These are phyloP conservation scores for Lentinula detonsa DNA, from an alignment of 768 basidiomycete genomes.

Conservation along the genomic window DNA sequence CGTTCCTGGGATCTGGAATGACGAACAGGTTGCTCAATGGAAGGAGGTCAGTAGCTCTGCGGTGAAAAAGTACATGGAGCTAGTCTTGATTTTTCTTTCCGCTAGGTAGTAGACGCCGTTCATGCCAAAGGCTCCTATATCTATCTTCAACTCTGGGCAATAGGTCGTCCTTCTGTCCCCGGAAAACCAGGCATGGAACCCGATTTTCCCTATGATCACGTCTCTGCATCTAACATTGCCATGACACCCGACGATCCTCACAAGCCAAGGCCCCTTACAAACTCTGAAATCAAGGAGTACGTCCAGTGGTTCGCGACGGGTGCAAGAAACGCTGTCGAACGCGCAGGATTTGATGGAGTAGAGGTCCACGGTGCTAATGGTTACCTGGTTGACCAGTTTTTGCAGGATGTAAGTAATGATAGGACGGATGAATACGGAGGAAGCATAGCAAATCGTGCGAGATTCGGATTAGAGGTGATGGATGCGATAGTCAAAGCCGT, in stretches of 20 bases:
- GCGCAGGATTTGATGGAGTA: slow-evolving; percentile 53
- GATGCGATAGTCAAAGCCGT: slow-evolving; percentile 36
- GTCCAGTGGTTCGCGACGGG: slow-evolving; percentile 35
- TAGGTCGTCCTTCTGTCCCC: slow-evolving; percentile 28
- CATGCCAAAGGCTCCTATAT: slow-evolving; percentile 33
- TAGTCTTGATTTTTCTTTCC: not conserved
- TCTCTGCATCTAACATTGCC: slow-evolving; percentile 18
- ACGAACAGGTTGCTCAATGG: slow-evolving; percentile 13
- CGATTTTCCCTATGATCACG: slow-evolving; percentile 13
- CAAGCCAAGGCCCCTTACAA: slow-evolving; percentile 26
- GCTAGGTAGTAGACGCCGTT: slow-evolving; percentile 38
- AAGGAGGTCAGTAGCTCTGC: slow-evolving; percentile 9
- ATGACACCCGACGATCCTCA: not conserved
- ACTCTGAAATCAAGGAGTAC: slow-evolving; percentile 33
- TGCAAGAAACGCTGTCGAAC: slow-evolving; percentile 35
- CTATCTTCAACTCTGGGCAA: slow-evolving; percentile 45
- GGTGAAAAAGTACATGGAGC: not conserved
- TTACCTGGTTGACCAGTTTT: slow-evolving; percentile 40
- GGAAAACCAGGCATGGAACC: slow-evolving; percentile 5
- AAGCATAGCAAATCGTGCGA: slow-evolving; percentile 37
- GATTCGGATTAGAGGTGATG: slow-evolving; percentile 42
- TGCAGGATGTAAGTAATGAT: slow-evolving; percentile 34
- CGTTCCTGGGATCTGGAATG: slow-evolving; percentile 15
- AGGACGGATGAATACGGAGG: slow-evolving; percentile 53
- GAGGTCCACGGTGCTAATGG: slow-evolving; percentile 34